Conservation (phyloP, 257 asterid genomes). For the Fraxinus pennsylvanica region DNA sequence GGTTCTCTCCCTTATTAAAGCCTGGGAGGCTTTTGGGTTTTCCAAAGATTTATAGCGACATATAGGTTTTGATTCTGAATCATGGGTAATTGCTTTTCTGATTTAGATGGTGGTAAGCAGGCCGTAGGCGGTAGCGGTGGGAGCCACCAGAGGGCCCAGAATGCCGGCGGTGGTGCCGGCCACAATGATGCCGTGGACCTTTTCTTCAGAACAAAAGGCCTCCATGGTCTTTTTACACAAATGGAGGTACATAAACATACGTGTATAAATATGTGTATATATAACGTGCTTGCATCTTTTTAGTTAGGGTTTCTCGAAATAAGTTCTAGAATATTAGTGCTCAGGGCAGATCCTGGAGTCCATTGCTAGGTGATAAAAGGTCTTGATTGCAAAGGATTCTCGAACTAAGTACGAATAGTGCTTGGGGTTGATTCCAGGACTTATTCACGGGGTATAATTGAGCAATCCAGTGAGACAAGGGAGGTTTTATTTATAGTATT, state of each 20-base stretch:
- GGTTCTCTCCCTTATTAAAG: not conserved
- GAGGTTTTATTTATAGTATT: too few relatives aligned
- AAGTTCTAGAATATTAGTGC: not conserved
- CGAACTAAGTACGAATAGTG: not conserved
- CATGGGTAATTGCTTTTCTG: constrained; percentile 69
- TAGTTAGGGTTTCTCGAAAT: not conserved
- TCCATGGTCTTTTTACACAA: constrained; percentile 48
- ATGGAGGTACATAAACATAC: constrained; percentile 45
- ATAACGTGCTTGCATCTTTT: not conserved
- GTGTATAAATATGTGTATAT: too few relatives aligned
- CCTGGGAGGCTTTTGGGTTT: not conserved
- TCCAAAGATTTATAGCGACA: not conserved
- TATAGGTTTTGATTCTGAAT: not conserved
- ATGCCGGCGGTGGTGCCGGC: constrained; percentile 19
- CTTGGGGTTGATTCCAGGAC: not conserved
- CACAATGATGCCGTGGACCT: constrained; percentile 67
- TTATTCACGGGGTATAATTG: not conserved
- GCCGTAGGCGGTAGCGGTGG: constrained; percentile 48
- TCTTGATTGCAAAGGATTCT: not conserved
- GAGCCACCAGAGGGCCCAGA: constrained; percentile 29
- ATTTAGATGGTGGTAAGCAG: constrained; percentile 73
- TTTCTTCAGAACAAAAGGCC: constrained; percentile 55
- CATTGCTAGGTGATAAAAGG: not conserved
- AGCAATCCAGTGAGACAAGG: not conserved
- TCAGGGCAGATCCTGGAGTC: not conserved